A percentile compares a stretch with the other conserved stretches of the same genome.
phyloP scores from a whole-genome alignment of 306 rosid genomes.

The Rubus parviflorus region DNA sequence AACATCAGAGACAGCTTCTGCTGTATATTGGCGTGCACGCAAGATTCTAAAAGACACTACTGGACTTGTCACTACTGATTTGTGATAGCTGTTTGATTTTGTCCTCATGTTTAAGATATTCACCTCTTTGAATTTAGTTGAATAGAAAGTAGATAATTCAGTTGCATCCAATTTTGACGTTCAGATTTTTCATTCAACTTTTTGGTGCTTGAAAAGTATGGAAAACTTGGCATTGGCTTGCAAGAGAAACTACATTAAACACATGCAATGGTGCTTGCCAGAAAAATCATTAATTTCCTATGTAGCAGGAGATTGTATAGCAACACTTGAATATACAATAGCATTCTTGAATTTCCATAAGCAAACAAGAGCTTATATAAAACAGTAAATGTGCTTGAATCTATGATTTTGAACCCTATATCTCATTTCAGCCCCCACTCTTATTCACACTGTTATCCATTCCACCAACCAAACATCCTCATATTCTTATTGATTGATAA shows the following conservation, averaged over 20 bases:
- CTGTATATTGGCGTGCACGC: constrained; percentile 65
- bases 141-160: not conserved
- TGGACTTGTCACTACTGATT: constrained; percentile 37
- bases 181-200: not conserved
- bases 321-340: not conserved
- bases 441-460: not conserved
- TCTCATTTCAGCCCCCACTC: not conserved
- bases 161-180: not conserved
- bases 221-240: not conserved
- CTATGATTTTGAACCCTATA: too few relatives aligned
- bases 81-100: constrained; percentile 48
- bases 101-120: constrained; percentile 12
- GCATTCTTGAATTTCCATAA: not conserved
- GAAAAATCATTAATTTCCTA: not conserved
- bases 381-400: too few relatives aligned
- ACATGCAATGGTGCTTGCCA: not conserved
- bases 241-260: not conserved
- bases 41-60: constrained; percentile 59
- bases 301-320: not conserved
- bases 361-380: not conserved
- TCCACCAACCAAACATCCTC: not conserved
- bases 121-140: not conserved
- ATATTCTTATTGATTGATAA: constrained; percentile 14
- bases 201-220: not conserved
- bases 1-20: constrained; percentile 65